Evolutionary conservation across 2,329 filamentous ascomycete genomes (phyloP).

Genomic region (Leptosphaerulina australis): DNA sequence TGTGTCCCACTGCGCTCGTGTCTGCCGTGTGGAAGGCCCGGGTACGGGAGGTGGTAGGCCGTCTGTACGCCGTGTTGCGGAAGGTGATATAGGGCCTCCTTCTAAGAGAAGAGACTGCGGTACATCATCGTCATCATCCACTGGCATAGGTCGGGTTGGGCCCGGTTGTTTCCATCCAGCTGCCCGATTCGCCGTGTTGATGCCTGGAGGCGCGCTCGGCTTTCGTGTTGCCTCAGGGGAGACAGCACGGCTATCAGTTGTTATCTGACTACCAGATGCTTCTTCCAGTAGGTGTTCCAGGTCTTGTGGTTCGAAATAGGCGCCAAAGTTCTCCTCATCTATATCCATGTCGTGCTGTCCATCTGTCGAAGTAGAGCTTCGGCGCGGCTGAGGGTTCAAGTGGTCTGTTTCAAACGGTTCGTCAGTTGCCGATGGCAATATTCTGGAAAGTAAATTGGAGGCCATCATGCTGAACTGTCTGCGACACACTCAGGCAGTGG

Average conservation of each 20-base stretch:
- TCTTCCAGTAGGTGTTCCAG: slow-evolving; percentile 63
- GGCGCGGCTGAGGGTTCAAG: slow-evolving; percentile 25
- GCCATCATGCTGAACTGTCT: slow-evolving; percentile 53
- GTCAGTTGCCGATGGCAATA: slow-evolving; percentile 57
- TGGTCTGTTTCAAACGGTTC: slow-evolving; percentile 55
- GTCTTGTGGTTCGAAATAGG: slow-evolving; percentile 62
- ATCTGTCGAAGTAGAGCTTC: slow-evolving; percentile 43
- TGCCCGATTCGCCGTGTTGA: slow-evolving; percentile 39
- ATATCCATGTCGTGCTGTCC: slow-evolving; percentile 55
- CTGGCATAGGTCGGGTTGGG: slow-evolving; percentile 22
- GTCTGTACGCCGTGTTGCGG: slow-evolving; percentile 28
- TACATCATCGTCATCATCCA: slow-evolving; percentile 62
- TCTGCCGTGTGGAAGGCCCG: slow-evolving; percentile 51
- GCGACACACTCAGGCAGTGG: slow-evolving; percentile 33
- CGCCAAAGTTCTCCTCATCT: slow-evolving; percentile 57
- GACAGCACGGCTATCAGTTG: slow-evolving; percentile 51
- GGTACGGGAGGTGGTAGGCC: slow-evolving; percentile 51
- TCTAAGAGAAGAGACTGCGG: slow-evolving; percentile 68
- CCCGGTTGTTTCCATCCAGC: slow-evolving; percentile 47
- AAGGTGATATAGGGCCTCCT: slow-evolving; percentile 47
- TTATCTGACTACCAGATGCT: slow-evolving; percentile 56
- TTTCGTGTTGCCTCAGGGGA: slow-evolving; percentile 42
- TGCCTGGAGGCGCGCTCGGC: slow-evolving; percentile 29
- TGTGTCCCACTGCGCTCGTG: slow-evolving; percentile 58
- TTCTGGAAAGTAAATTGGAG: slow-evolving; percentile 60